These are phyloP conservation scores for Bertia moriformis DNA, from an alignment of 2,329 filamentous ascomycete genomes.

Conservation along the genomic window DNA sequence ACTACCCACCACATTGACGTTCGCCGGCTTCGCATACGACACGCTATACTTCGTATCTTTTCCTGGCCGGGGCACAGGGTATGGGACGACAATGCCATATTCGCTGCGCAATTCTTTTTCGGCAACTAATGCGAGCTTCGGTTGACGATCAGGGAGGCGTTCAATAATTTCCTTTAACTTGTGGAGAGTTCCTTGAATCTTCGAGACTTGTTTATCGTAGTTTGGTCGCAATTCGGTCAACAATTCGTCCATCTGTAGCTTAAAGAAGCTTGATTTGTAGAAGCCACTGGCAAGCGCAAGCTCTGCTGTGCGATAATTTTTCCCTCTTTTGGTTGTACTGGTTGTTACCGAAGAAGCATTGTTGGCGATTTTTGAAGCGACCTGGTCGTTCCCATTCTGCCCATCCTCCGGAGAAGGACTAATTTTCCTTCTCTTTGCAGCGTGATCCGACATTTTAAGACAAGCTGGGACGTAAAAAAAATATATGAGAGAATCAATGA, in stretches of 20 bases:
- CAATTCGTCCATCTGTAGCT: conserved; percentile 44
- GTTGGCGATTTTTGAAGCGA: not conserved
- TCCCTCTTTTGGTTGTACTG: not conserved
- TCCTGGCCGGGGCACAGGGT: conserved; percentile 64
- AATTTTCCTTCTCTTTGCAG: not conserved
- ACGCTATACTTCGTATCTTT: conserved; percentile 72
- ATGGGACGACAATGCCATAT: conserved; percentile 62
- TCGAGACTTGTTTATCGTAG: conserved; percentile 30
- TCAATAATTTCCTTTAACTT: conserved; percentile 37
- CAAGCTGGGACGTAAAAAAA: too few relatives aligned
- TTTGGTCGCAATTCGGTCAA: conserved; percentile 37
- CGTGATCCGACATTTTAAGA: not conserved
- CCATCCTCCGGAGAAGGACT: not conserved
- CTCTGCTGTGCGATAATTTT: not conserved
- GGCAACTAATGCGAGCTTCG: conserved; percentile 51
- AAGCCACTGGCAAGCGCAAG: not conserved
- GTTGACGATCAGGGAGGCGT: not conserved
- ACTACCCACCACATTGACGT: conserved; percentile 79
- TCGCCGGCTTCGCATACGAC: conserved; percentile 54
- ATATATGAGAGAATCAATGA: too few relatives aligned
- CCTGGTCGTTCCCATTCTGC: not conserved
- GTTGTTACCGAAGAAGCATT: not conserved
- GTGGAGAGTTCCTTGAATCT: conserved; percentile 32
- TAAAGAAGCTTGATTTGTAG: conserved; percentile 28
- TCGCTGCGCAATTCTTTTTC: conserved; percentile 50